Conservation (phyloP, 305 asterid species). For the Fraxinus baroniana region DNA sequence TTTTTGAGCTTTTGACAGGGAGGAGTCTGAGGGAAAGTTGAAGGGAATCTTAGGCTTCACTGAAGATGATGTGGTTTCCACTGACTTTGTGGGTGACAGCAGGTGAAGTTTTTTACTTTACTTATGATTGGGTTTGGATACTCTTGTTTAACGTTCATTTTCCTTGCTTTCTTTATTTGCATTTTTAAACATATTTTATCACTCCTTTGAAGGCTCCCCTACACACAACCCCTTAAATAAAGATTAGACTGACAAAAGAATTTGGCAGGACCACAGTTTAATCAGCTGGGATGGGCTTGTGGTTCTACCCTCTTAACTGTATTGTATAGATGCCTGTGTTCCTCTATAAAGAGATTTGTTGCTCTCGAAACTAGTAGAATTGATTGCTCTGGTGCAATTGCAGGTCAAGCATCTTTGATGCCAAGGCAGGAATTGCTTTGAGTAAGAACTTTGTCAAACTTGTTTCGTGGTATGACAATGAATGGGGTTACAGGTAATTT, state of each 20-base stretch:
- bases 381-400: background rate
- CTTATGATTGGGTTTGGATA: background rate
- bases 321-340: background rate
- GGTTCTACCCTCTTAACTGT: background rate
- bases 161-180: background rate
- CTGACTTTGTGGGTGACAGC: constrained; percentile 70
- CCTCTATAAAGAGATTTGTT: background rate
- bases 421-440: constrained; percentile 81
- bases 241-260: background rate
- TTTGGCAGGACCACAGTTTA: background rate
- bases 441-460: constrained; percentile 56
- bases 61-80: constrained; percentile 71
- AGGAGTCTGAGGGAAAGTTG: constrained; percentile 66
- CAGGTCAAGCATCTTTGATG: constrained; percentile 79
- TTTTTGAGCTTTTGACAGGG: constrained; percentile 34
- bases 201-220: background rate
- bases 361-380: background rate
- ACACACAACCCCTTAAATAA: background rate
- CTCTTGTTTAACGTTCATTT: background rate
- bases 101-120: constrained; percentile 34
- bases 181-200: background rate
- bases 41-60: constrained; percentile 74
- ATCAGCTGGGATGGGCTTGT: background rate
- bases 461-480: constrained; percentile 80
- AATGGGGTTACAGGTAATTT: constrained; percentile 68